Evolutionary conservation across 129 eudicot genomes (phyloP), one percentile per base, ranked within the genome.

Genomic region (Helichrysum umbraculigerum): DNA sequence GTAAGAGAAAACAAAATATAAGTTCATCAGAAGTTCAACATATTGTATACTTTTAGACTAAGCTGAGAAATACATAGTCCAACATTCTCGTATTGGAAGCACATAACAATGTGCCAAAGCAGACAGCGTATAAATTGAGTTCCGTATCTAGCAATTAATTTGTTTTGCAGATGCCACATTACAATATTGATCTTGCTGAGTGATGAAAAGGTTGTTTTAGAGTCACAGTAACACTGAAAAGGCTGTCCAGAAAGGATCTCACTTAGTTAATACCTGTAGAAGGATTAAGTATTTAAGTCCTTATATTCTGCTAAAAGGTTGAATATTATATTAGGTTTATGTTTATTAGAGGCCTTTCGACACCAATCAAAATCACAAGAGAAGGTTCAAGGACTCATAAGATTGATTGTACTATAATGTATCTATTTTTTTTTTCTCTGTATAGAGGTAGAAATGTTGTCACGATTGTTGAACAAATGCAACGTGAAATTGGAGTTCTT

Each of bases 361-460:
- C 32, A 58, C 21, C 30, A 22, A 20, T 58, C 32, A 57, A 57
- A 22, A 57, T 58, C 32, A 58, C 64, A 58, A 58, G 29, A 58
- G 64, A 58, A 58, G 28, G 64, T 58, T 58, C 64, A 20, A 58
- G 64, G 32, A 58, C 32, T 58, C 12, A 58, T 58, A 58, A 25
- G 25, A 58, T 9, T 39, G 47, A 39, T 39, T 39, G 47, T 12
- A 39, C 12, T 39, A 2, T 3, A 39, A 39, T 7, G 42, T 0
- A 7, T 37, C 42, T 37, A 37, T 8, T 39, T 37, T 39, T 39
- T 39, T 12, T 9, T 8, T 8, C 47, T 9, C 47, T 39, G 8
- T 39, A 39, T 9, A 9, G 59, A 19, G 59, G 20, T 19, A 17
- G 59, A 52, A 52, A 17, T 17, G 19, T 52, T 52, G 19, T 16